phyloP scores from a whole-genome alignment of 2,329 filamentous ascomycete species.

The Cercospora brassicicola region DNA sequence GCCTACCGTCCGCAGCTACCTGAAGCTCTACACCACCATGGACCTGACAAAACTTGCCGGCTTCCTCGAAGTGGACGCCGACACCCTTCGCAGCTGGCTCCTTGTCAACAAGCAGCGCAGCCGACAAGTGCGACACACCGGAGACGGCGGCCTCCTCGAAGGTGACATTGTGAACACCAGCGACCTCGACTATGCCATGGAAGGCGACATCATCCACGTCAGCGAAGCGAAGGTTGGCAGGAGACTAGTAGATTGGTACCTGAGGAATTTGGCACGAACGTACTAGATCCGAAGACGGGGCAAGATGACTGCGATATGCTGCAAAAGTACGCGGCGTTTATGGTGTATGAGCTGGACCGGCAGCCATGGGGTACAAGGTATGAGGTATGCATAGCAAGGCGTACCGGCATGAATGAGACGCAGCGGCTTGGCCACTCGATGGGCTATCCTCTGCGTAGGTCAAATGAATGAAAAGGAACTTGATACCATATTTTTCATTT shows the following conservation, averaged over 20 bases:
- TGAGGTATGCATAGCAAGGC: conserved; percentile 20
- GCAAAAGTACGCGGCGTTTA: conserved; percentile 19
- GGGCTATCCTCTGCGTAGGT: background rate
- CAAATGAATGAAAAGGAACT: background rate
- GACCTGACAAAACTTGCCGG: conserved; percentile 96
- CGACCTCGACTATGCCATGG: conserved; percentile 95
- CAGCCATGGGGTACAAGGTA: conserved; percentile 4
- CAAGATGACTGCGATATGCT: background rate
- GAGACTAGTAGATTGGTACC: conserved; percentile 97
- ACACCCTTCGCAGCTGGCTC: conserved; percentile 89
- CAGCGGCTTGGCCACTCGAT: background rate
- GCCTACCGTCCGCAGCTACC: conserved; percentile 95
- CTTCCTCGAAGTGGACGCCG: conserved; percentile 95
- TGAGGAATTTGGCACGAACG: conserved; percentile 91
- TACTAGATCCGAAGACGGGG: conserved; percentile 60
- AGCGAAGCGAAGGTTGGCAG: conserved; percentile 98
- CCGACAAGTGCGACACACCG: conserved; percentile 87
- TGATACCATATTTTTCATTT: background rate
- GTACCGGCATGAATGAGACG: conserved; percentile 18
- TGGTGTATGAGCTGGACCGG: conserved; percentile 14
- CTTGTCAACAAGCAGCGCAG: conserved; percentile 98
- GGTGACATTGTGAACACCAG: conserved; percentile 90
- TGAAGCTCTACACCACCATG: conserved; percentile 99
- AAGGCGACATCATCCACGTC: conserved; percentile 96
- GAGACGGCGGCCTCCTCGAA: conserved; percentile 81